Base-by-base conservation (phyloP, 2,329 filamentous ascomycete species). In the Microdochium bolleyi region DNA sequence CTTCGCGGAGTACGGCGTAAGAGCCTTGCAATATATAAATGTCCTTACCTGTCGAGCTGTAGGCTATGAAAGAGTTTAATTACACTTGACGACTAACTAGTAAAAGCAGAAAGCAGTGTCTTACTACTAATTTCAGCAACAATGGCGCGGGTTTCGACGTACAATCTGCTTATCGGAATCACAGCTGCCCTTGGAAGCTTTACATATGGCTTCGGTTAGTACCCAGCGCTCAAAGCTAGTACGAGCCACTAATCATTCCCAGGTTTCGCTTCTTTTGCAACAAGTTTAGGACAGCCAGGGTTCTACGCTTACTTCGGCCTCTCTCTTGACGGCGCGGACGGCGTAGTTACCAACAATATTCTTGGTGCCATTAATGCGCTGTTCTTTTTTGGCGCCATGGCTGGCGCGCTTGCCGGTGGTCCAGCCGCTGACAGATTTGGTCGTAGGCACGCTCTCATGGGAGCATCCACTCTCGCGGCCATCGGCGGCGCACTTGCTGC, bases 401-500 rank as follows among this genome's bases (percentile, higher is more conserved):
- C 44, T 22, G 53, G 51, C 2, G 49, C 51, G 5, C 34, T 51
- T 37, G 79, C 74, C 27, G 82, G 82, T 50, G 73, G 77, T 2
- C 65, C 69, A 48, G 81, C 81, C 60, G 38, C 16, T n/a, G 83
- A 86, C 61, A 70, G 62, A 46, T 66, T 83, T 8, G 83, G 83
- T 34, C 74, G 83, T 57, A 75, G 77, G 59, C 67, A 70, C 60
- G 85, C 82, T 1, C 85, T 86, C 54, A 61, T 78, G 41, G 63
- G 79, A 9, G 82, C 79, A 32, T 73, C 76, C 27, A 24, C 80
- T 9, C 64, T 85, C 48, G 86, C 85, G 68, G 72, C 76, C 41
- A 67, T 86, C 13, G 83, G 83, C 44, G 82, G 81, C 55, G 74
- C 70, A 48, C 65, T 86, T 3, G 82, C 85, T 58, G 81, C 82